Conservation (phyloP, 768 basidiomycete species). For the Pleurotus tuoliensis region DNA sequence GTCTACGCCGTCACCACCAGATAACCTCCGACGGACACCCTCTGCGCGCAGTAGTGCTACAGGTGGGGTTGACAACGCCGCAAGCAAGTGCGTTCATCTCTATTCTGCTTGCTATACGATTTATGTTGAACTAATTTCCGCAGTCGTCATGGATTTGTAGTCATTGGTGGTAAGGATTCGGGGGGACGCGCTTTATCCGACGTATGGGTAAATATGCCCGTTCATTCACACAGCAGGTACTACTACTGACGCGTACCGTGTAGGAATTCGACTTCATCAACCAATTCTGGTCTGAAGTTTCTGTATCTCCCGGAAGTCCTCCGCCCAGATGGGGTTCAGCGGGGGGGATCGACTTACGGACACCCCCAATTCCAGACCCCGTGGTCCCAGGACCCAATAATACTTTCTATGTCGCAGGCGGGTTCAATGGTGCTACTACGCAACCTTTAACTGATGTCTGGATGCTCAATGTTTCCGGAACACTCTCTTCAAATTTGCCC, state of each 20-base stretch:
- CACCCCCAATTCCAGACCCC: constrained; percentile 36
- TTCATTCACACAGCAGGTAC: neutral
- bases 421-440: constrained; percentile 43
- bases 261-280: constrained; percentile 77
- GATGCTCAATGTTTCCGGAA: constrained; percentile 66
- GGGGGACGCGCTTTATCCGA: constrained; percentile 56
- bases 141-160: constrained; percentile 71
- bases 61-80: constrained; percentile 67
- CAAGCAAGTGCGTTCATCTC: constrained; percentile 65
- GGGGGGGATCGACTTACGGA: constrained; percentile 70
- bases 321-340: constrained; percentile 66
- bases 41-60: constrained; percentile 63
- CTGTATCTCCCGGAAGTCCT: constrained; percentile 48
- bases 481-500: constrained; percentile 65
- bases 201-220: constrained; percentile 57
- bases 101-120: constrained; percentile 3
- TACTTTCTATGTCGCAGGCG: constrained; percentile 73
- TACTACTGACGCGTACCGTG: constrained; percentile 1
- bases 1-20: constrained; percentile 51
- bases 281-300: constrained; percentile 71
- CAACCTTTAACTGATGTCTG: constrained; percentile 64
- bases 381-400: constrained; percentile 57
- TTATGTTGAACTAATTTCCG: constrained; percentile 13
- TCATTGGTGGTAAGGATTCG: constrained; percentile 67
- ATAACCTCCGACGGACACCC: constrained; percentile 43